phyloP scores from a whole-genome alignment of 2,329 filamentous ascomycete species.

The Macroventuria anomochaeta region DNA sequence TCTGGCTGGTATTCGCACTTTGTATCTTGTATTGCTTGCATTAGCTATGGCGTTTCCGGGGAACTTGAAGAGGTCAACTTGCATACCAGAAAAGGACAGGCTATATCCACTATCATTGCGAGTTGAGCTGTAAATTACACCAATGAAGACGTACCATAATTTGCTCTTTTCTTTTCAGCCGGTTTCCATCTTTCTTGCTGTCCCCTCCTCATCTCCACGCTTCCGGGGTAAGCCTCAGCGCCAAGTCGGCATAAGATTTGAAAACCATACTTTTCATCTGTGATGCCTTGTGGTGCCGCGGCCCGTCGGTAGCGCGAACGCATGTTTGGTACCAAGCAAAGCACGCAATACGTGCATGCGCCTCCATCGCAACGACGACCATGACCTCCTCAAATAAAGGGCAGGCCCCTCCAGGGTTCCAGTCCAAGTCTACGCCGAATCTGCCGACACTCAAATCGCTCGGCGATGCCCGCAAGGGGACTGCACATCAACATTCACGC shows the following conservation, averaged over 20 bases:
- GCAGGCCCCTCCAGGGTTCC: conserved; percentile 48
- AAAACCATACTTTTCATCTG: too few species aligned
- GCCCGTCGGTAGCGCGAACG: conserved; percentile 24
- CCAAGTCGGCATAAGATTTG: too few species aligned
- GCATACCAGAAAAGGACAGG: conserved; percentile 13
- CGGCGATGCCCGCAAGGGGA: conserved; percentile 17
- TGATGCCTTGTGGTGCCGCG: conserved; percentile 19
- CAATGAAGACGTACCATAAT: background rate
- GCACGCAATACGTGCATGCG: conserved; percentile 30
- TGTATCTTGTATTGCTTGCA: conserved; percentile 18
- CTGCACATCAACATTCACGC: conserved; percentile 4
- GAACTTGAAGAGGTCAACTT: conserved; percentile 2
- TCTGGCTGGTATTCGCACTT: background rate
- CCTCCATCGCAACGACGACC: conserved; percentile 32
- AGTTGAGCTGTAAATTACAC: conserved; percentile 7
- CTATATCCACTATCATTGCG: background rate
- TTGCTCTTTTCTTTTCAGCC: background rate
- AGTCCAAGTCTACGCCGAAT: conserved; percentile 57
- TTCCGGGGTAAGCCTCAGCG: too few species aligned
- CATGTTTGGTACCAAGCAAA: conserved; percentile 21
- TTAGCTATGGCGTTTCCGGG: conserved; percentile 18
- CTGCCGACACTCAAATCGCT: conserved; percentile 52
- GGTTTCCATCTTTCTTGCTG: too few species aligned
- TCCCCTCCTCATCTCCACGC: too few species aligned
- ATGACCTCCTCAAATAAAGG: conserved; percentile 33